Base-by-base conservation (phyloP, 371 early-diverging fungal genomes). In the Mucor saturninus region DNA sequence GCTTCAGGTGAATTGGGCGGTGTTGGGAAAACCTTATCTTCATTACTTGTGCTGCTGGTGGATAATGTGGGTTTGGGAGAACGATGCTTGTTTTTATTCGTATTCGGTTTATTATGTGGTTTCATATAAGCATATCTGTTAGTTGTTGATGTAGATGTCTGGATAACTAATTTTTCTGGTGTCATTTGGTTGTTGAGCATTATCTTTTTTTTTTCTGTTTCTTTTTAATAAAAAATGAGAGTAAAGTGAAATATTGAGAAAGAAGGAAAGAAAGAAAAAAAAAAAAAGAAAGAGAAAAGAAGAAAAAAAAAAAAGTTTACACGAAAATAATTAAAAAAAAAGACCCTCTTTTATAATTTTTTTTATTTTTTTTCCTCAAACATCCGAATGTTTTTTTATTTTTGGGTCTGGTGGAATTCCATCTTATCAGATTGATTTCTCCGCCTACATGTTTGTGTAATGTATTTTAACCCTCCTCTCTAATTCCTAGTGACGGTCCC, bases 351-450 rank as follows among this genome's bases (percentile, higher is more conserved):
- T 49, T 21, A 21, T 21, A 21, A 28, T 49, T 29, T 49, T 30
- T 7, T 50, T 50, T n/a, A n/a, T 50, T 50, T 50, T 50, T 50
- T 50, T 30, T 2, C 50, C 50, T 50, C 50, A 50, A 50, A 28
- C 50, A 30, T 30, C 50, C 50, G 50, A 50, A 21, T 21, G 8
- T 46, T 21, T 26, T 28, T 28, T 28, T 28, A 11, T 48, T 48
- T 37, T 61, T 61, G 21, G 21, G 21, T 21, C 21, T 21, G 21
- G 35, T 62, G 29, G 48, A 54, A 55, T 62, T 62, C 55, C 62
- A 62, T 62, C 62, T 62, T 62, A 62, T 62, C 62, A 62, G 62
- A 62, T 62, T 62, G 62, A 62, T 62, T 62, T 62, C 62, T 62
- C 62, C 62, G 62, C 62, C 46, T 42, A 54, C 43, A 57, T 35